Evolutionary conservation across 305 asterid species (phyloP), one percentile per base, ranked within the genome.

Genomic region (Fraxinus velutina): DNA sequence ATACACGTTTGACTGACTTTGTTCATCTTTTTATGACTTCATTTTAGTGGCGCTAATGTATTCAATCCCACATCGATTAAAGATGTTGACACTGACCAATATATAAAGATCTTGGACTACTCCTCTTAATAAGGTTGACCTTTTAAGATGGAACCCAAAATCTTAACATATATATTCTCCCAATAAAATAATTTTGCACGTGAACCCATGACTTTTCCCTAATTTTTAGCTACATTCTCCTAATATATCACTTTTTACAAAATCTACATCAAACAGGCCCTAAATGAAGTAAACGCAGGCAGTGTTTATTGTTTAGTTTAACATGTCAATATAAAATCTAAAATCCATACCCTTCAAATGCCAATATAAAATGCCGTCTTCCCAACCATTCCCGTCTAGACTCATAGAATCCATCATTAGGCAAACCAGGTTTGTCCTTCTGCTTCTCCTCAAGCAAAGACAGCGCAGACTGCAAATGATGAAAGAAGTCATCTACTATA

Each of bases 351-450:
- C 89, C 87, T 85, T 94, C 98, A 84, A 90, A 80, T 84, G 98
- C 98, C 85, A 96, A 90, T 66, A 96, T 39, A 84, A 89, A 93
- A 83, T 96, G 97, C 29, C 93, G 87, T 76, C 92, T 93, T 89
- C 99, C 98, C 92, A 94, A 84, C 99, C 99, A 96, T 84, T 94
- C 99, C 84, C 98, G 88, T 91, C 89, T 96, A 42, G 99, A 93
- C 87, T 94, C 97, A 71, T 93, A 96, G 86, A 94, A 96, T 77
- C 98, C 99, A 87, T 75, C 85, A 86, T 84, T 80, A 83, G 88
- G 85, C 74, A 94, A 90, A 73, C 90, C 84, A 77, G 91, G 79
- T 77, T 81, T 93, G 86, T 90, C 97, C 87, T 88, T 89, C 76
- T 89, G 97, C 86, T 89, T 92, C 85, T 91, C 99, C 83, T 92